phyloP scores from a whole-genome alignment of 2,329 filamentous ascomycete genomes.

The Arthrinium phaeospermum region DNA sequence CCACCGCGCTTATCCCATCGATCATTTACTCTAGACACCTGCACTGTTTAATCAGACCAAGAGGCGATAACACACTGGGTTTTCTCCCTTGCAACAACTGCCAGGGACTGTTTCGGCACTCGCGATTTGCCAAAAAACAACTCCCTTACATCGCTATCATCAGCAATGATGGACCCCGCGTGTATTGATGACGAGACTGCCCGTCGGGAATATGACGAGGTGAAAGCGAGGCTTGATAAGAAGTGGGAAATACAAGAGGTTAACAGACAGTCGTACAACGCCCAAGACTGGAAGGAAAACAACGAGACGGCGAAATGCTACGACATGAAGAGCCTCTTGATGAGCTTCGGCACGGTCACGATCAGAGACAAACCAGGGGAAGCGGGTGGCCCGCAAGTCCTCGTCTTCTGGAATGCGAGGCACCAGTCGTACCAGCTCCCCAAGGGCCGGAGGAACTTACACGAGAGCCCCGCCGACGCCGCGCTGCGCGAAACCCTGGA shows the following conservation, averaged over 20 bases:
- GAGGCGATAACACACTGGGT: neutral
- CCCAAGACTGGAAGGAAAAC: neutral
- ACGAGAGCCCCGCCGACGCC: neutral
- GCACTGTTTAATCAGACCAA: neutral
- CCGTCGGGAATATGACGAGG: neutral
- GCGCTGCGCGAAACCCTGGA: constrained; percentile 12
- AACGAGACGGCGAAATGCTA: neutral
- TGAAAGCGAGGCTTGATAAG: neutral
- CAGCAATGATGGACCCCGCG: neutral
- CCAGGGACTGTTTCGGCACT: neutral
- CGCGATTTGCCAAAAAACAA: too few relatives aligned
- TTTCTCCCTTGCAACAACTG: neutral
- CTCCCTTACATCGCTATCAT: neutral
- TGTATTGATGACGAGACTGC: neutral
- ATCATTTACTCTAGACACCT: neutral
- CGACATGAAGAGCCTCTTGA: constrained; percentile 22
- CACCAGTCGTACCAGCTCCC: constrained; percentile 21
- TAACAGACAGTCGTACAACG: neutral
- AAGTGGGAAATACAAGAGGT: neutral
- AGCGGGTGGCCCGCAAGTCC: neutral
- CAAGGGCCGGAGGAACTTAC: constrained; percentile 18
- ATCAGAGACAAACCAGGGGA: constrained; percentile 14
- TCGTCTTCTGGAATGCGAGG: constrained; percentile 20
- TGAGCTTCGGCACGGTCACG: constrained; percentile 25
- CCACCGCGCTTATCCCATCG: neutral